Evolutionary conservation across 441 rosid species (phyloP).

Genomic region (Lagerstroemia fauriei): DNA sequence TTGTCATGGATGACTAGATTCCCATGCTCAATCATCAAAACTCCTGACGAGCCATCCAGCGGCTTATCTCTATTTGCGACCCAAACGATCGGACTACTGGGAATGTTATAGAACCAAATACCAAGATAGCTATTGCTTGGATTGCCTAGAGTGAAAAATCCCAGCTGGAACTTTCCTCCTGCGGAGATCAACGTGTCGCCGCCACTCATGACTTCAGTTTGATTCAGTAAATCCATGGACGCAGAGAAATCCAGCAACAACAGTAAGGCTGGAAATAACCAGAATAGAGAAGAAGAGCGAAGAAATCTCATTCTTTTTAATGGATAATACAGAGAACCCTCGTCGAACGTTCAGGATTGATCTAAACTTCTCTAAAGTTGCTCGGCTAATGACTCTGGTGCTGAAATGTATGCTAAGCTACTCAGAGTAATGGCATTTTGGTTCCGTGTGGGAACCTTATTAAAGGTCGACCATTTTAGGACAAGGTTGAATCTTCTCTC

Average conservation of each 20-base stretch:
- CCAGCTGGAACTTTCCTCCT: conserved; percentile 5
- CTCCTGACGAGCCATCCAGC: neutral
- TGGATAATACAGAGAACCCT: too few species aligned
- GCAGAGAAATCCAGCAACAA: neutral
- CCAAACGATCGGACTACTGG: too few species aligned
- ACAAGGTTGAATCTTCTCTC: too few species aligned
- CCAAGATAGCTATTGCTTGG: neutral
- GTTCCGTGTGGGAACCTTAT: too few species aligned
- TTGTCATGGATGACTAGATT: conserved; percentile 18
- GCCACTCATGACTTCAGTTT: neutral
- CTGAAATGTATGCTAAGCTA: too few species aligned
- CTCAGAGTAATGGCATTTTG: too few species aligned
- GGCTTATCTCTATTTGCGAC: too few species aligned
- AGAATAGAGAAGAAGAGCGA: neutral
- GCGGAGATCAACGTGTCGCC: neutral
- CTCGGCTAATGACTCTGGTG: too few species aligned
- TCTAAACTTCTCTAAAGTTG: neutral
- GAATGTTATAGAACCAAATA: too few species aligned
- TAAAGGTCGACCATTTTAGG: too few species aligned
- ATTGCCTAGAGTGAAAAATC: conserved; percentile 17
- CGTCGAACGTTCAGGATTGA: neutral
- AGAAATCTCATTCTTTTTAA: neutral
- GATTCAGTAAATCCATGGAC: neutral
- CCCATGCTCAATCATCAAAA: neutral
- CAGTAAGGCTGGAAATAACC: neutral